Evolutionary conservation across 371 early-diverging fungal genomes (phyloP).

Genomic region (Coemansia sp.): DNA sequence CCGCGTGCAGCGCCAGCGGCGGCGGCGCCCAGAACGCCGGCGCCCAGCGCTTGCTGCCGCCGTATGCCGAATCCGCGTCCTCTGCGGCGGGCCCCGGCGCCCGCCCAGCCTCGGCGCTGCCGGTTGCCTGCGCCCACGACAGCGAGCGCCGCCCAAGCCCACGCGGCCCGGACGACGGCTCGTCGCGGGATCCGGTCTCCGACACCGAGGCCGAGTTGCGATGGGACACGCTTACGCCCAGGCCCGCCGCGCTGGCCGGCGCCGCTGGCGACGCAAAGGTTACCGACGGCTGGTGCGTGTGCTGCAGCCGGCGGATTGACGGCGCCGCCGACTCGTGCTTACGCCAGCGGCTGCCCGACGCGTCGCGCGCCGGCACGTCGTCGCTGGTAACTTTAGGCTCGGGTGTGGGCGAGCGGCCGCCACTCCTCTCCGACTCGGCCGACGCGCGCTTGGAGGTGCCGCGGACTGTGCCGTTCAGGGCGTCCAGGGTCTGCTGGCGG

Average conservation of each 20-base stretch:
- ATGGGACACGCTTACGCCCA: slow-evolving; percentile 27
- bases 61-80: neutral
- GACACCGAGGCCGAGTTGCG: neutral
- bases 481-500: slow-evolving; percentile 48
- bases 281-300: neutral
- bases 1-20: slow-evolving; percentile 1
- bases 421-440: neutral
- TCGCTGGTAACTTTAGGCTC: too few species aligned
- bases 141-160: slow-evolving; percentile 11
- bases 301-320: slow-evolving; percentile 16
- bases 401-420: neutral
- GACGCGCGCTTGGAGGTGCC: neutral
- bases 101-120: neutral
- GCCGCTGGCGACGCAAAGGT: neutral
- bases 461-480: slow-evolving; percentile 37
- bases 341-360: slow-evolving; percentile 13
- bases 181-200: neutral
- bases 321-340: slow-evolving; percentile 16
- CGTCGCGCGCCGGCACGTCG: too few species aligned
- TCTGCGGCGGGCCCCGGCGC: neutral
- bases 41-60: slow-evolving; percentile 19
- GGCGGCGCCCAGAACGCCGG: slow-evolving; percentile 45
- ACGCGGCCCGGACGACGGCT: neutral
- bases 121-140: slow-evolving; percentile 6
- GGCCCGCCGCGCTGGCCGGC: slow-evolving; percentile 12